Percentiles rank a stretch among this genome's conserved stretches.
These are phyloP conservation scores for Epichloe elymi DNA, from an alignment of 2,329 filamentous ascomycete genomes.

Conservation along the genomic window DNA sequence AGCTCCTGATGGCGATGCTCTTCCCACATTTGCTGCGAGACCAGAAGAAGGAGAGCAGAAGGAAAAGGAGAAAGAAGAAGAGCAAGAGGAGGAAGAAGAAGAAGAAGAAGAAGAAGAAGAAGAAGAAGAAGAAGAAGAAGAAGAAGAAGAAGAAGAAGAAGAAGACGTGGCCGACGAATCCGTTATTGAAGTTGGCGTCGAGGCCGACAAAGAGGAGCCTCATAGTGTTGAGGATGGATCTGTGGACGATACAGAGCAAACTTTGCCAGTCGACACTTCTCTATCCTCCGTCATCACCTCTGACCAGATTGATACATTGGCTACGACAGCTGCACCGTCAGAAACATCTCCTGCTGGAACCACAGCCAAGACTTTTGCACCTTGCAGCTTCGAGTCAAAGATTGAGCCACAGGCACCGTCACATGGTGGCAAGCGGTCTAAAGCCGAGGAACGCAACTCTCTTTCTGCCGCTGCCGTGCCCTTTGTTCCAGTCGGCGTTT, in stretches of 20 bases:
- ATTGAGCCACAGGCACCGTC: constrained; percentile 36
- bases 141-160: background rate
- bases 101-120: too few relatives aligned
- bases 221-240: constrained; percentile 2
- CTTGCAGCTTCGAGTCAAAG: constrained; percentile 45
- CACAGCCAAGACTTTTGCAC: constrained; percentile 31
- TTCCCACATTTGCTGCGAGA: constrained; percentile 59
- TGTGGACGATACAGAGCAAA: constrained; percentile 29
- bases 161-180: background rate
- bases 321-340: constrained; percentile 37
- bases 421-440: constrained; percentile 28
- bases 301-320: constrained; percentile 40
- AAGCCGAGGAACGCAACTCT: constrained; percentile 35
- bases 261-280: constrained; percentile 33
- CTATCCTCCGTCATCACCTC: constrained; percentile 40
- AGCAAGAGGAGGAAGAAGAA: constrained; percentile 7
- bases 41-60: constrained; percentile 14
- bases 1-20: constrained; percentile 54
- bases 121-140: constrained; percentile 8
- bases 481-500: constrained; percentile 40
- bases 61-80: constrained; percentile 5
- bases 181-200: background rate
- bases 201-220: background rate
- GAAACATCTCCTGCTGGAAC: constrained; percentile 37
- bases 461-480: constrained; percentile 55